Base-by-base conservation (phyloP, 495 filamentous ascomycete species). In the Hypoxylon rickii region DNA sequence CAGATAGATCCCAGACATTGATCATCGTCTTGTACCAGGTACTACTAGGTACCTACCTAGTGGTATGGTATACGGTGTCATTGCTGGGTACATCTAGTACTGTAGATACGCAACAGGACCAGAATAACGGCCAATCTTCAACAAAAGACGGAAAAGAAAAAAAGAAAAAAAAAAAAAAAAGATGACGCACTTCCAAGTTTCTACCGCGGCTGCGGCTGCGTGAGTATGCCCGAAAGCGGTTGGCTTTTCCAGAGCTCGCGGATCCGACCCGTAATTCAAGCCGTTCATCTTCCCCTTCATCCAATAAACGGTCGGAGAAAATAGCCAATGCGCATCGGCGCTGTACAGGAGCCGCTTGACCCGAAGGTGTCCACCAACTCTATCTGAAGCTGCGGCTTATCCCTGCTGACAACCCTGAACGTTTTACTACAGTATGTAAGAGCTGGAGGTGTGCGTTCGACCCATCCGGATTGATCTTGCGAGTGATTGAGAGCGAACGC, bases 181-280 rank as follows among this genome's bases (percentile, higher is more conserved):
- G 52, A 56, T 62, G 58, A 62, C 58, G 58, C 39, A 57, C 37
- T 52, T 44, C 10, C 4, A 29, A 4, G 24, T 10, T 29, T 10
- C 11, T 43, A 7, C 7, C 32, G n/a, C 3, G n/a, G 21, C 36
- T 18, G 34, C 21, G 17, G 19, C n/a, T n/a, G n/a, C n/a, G n/a
- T n/a, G n/a, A n/a, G 20, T 36, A 8, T 34, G 36, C 20, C 52
- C 43, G 47, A 62, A 56, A 47, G 19, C 37, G 24, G 42, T 38
- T 31, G 41, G 51, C 51, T 51, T 15, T 43, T 38, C 51, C 13
- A 12, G 32, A 37, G 21, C 15, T 36, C 24, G 18, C 51, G 58
- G 51, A 45, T 48, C 46, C 26, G 41, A 39, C 31, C 58, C 58
- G 37, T 32, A 12, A 46, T 55, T 55, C 18, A 18, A 50, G 26